These are phyloP conservation scores for Carallia brachiata DNA, from an alignment of 345 rosid genomes.

Conservation along the genomic window DNA sequence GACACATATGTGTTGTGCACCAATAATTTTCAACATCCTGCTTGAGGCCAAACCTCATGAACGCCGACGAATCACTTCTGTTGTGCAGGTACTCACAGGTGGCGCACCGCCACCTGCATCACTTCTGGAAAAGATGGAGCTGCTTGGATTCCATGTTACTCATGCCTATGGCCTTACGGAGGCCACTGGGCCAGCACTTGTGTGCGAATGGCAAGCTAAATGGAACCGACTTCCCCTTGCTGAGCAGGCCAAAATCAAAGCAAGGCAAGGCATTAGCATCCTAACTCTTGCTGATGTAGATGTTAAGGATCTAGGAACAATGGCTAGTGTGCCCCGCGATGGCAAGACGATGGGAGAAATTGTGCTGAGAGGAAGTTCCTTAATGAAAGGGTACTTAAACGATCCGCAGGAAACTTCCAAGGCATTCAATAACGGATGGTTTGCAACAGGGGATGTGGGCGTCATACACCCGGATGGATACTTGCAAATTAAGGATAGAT, in stretches of 20 bases:
- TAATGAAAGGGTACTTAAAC: conserved; percentile 36
- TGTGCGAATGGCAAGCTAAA: conserved; percentile 60
- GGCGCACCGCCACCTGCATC: conserved; percentile 65
- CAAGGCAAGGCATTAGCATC: conserved; percentile 52
- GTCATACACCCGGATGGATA: conserved; percentile 48
- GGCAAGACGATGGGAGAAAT: conserved; percentile 62
- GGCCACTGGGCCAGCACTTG: conserved; percentile 56
- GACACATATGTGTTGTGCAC: conserved; percentile 70
- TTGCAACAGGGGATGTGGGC: conserved; percentile 40
- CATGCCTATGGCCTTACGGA: conserved; percentile 71
- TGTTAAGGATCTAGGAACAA: conserved; percentile 43
- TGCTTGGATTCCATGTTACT: conserved; percentile 50
- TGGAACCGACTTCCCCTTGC: conserved; percentile 42
- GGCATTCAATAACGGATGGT: conserved; percentile 26
- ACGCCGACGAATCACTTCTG: conserved; percentile 24
- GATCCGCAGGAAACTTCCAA: conserved; percentile 22
- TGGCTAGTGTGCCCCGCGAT: conserved; percentile 52
- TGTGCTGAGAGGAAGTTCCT: conserved; percentile 50
- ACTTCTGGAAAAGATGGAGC: conserved; percentile 40
- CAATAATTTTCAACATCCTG: conserved; percentile 56
- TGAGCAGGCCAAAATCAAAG: conserved; percentile 37
- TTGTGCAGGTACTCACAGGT: conserved; percentile 56
- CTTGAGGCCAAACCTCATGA: conserved; percentile 40
- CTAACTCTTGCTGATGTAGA: conserved; percentile 57
- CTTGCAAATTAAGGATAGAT: conserved; percentile 28